Evolutionary conservation across 495 filamentous ascomycete species (phyloP), one percentile per base, ranked within the genome.

Genomic region (Halenospora varia): DNA sequence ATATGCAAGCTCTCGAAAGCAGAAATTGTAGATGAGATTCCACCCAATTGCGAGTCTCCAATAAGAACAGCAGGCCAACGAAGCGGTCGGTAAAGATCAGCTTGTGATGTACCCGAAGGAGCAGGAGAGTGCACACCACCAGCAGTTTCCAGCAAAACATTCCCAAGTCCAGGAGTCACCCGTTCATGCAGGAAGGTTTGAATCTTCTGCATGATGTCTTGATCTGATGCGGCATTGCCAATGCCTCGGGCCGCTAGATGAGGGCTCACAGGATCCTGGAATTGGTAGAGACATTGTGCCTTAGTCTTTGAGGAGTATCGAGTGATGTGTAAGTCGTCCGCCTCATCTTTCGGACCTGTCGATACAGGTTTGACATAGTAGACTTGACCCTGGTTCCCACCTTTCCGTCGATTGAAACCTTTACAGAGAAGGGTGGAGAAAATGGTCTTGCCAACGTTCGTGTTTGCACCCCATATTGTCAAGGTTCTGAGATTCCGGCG

Each of bases 401-500:
- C n/a, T n/a, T n/a, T n/a, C n/a, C n/a, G n/a, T n/a, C n/a, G n/a
- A n/a, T n/a, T n/a, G 10, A 85, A 69, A 1, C 86, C 78, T 62
- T 79, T 84, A 66, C 83, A 86, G 15, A 92, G 76, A 29, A 89
- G 67, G 0, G 87, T 89, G 0, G 85, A 85, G 45, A 88, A 76
- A 24, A 92, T 78, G 0, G 88, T 91, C 71, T 92, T 92, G 55
- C 88, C 88, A 29, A 92, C 87, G 57, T 89, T 79, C 2, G 88
- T 92, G 63, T 92, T 91, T 25, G 88, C 87, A 3, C 88, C 88
- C 58, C 88, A 92, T 19, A 92, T 75, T 63, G 91, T 88, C 51
- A 59, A 65, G 13, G 59, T 10, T 25, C 41, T 39, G 40, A 65
- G 58, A 9, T 45, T 55, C 25, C 52, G 35, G 49, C 58, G 44